Evolutionary conservation across 176 grass and related monocot species (phyloP).

Genomic region (Elymus sibiricus): DNA sequence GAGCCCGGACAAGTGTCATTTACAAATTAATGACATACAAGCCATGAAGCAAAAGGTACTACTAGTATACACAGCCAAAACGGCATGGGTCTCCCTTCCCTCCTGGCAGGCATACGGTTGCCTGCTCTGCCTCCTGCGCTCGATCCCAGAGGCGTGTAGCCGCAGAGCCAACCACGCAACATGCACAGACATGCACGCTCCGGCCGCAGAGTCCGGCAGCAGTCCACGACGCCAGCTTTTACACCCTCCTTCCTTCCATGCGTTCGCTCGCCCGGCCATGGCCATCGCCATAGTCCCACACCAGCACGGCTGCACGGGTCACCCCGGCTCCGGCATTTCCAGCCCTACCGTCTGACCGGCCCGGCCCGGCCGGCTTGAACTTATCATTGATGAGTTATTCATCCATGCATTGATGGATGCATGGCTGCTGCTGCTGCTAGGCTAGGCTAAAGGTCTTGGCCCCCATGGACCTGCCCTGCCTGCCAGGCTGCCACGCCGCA

Average conservation of each 20-base stretch:
- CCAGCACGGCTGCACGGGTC: neutral
- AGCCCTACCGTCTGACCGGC: neutral
- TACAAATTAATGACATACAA: too few relatives aligned
- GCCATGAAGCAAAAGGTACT: too few relatives aligned
- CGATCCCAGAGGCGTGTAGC: conserved; percentile 21
- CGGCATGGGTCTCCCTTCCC: neutral
- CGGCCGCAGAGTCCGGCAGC: neutral
- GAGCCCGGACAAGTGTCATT: too few relatives aligned
- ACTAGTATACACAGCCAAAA: neutral
- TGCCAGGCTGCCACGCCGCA: neutral
- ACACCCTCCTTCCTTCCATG: neutral
- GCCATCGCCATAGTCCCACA: neutral
- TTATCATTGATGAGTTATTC: neutral
- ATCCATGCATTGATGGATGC: neutral
- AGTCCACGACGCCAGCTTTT: neutral
- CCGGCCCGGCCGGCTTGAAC: neutral
- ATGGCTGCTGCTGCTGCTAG: neutral
- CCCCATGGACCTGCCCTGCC: neutral
- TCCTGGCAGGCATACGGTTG: conserved; percentile 22
- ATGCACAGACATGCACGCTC: neutral
- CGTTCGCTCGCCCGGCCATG: neutral
- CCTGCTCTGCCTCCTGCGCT: conserved; percentile 3
- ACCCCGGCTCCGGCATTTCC: neutral
- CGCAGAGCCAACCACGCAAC: conserved; percentile 15
- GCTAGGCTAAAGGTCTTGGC: neutral